A percentile compares a stretch with the other conserved stretches of the same genome.
Evolutionary conservation across 2,329 filamentous ascomycete species (phyloP).

Genomic region (Alternaria consortialis): DNA sequence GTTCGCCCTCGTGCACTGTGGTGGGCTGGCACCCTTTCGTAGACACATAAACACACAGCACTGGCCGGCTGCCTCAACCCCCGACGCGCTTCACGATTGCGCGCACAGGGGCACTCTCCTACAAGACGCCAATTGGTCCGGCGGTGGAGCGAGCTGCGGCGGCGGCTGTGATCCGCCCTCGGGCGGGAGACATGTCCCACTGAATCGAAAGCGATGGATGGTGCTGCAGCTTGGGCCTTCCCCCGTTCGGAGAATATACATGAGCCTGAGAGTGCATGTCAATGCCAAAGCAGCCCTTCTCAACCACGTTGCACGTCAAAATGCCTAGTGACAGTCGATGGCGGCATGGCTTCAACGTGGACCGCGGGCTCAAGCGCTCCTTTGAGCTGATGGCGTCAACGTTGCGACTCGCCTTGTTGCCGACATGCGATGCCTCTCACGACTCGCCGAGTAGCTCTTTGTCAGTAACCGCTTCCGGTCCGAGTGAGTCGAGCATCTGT

Average conservation of each 20-base stretch:
- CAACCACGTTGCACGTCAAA: slow-evolving; percentile 14
- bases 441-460: slow-evolving; percentile 34
- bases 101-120: slow-evolving; percentile 23
- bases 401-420: slow-evolving; percentile 21
- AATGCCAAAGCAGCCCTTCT: background rate
- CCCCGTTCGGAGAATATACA: slow-evolving; percentile 28
- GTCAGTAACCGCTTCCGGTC: slow-evolving; percentile 30
- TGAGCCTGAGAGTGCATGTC: background rate
- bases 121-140: slow-evolving; percentile 23
- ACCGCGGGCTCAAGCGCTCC: slow-evolving; percentile 28
- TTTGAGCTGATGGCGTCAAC: slow-evolving; percentile 32
- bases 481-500: slow-evolving; percentile 31
- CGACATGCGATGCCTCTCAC: slow-evolving; percentile 23
- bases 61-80: slow-evolving; percentile 13
- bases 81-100: slow-evolving; percentile 19
- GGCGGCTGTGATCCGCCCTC: slow-evolving; percentile 37
- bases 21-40: slow-evolving; percentile 20
- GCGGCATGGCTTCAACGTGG: slow-evolving; percentile 22
- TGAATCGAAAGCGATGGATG: slow-evolving; percentile 22
- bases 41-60: slow-evolving; percentile 1
- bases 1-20: slow-evolving; percentile 12
- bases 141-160: slow-evolving; percentile 26
- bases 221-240: slow-evolving; percentile 23
- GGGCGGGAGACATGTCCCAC: slow-evolving; percentile 24
- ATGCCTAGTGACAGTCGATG: slow-evolving; percentile 5